Conservation (phyloP, 257 asterid species). For the Lycium barbarum region DNA sequence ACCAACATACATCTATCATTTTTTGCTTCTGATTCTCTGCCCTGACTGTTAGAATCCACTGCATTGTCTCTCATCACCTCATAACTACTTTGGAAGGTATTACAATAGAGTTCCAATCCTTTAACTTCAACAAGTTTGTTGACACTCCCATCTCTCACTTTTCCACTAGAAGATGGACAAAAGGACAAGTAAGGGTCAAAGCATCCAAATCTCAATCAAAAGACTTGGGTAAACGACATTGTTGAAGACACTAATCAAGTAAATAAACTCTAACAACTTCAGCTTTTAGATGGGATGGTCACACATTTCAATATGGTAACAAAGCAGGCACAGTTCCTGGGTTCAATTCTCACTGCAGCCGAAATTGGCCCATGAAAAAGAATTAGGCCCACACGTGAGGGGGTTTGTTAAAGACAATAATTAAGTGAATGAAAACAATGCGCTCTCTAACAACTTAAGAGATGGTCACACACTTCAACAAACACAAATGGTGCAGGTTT, state of each 20-base stretch:
- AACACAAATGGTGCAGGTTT: conserved; percentile 19
- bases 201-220: conserved; percentile 24
- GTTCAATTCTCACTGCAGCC: background rate
- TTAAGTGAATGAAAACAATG: background rate
- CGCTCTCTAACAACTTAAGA: conserved; percentile 3
- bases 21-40: conserved; percentile 45
- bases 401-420: background rate
- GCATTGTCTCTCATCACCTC: conserved; percentile 44
- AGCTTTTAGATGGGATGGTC: background rate
- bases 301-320: background rate
- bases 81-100: conserved; percentile 48
- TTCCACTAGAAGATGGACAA: conserved; percentile 63
- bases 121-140: conserved; percentile 82
- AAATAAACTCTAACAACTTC: conserved; percentile 2
- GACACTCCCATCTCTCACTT: conserved; percentile 82
- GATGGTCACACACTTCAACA: conserved; percentile 6
- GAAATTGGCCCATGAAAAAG: background rate
- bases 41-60: conserved; percentile 41
- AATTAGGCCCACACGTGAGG: background rate
- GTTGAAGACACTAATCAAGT: background rate
- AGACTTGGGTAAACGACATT: conserved; percentile 21
- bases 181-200: conserved; percentile 31
- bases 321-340: background rate
- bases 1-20: conserved; percentile 54
- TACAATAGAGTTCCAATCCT: conserved; percentile 76